Conservation (phyloP, 2,329 filamentous ascomycete species). For the Neonectria magnoliae region DNA sequence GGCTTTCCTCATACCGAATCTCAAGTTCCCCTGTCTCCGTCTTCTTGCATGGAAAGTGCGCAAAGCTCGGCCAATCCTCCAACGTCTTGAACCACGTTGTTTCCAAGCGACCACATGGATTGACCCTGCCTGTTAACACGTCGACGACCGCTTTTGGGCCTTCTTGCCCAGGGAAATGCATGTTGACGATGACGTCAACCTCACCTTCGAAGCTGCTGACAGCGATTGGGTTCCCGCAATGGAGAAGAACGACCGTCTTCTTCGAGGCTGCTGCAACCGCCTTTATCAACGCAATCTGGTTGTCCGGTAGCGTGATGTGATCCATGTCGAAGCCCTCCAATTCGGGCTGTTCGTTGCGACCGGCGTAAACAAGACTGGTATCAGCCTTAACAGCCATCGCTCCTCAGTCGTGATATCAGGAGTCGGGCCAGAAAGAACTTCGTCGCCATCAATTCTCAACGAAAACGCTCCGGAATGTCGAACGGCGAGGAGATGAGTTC, state of each 20-base stretch:
- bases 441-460: constrained; percentile 1
- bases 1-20: constrained; percentile 25
- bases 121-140: constrained; percentile 14
- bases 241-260: constrained; percentile 22
- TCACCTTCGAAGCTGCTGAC: constrained; percentile 21
- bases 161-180: constrained; percentile 31
- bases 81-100: constrained; percentile 31
- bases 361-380: constrained; percentile 25
- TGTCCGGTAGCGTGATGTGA: constrained; percentile 22
- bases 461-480: constrained; percentile 23
- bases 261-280: constrained; percentile 22
- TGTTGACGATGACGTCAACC: constrained; percentile 24
- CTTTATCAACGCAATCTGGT: constrained; percentile 24
- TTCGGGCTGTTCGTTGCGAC: constrained; percentile 29
- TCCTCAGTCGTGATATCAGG: constrained; percentile 23
- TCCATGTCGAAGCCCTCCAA: constrained; percentile 31
- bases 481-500: constrained; percentile 23
- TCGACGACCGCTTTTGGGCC: constrained; percentile 23
- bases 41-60: constrained; percentile 22
- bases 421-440: constrained; percentile 14
- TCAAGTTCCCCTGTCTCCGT: neutral
- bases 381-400: constrained; percentile 14
- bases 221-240: constrained; percentile 30
- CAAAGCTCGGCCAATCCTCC: constrained; percentile 25
- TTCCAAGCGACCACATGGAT: constrained; percentile 24